Evolutionary conservation across 106 monocot species (phyloP).

Genomic region (Xerophyta viscosa): DNA sequence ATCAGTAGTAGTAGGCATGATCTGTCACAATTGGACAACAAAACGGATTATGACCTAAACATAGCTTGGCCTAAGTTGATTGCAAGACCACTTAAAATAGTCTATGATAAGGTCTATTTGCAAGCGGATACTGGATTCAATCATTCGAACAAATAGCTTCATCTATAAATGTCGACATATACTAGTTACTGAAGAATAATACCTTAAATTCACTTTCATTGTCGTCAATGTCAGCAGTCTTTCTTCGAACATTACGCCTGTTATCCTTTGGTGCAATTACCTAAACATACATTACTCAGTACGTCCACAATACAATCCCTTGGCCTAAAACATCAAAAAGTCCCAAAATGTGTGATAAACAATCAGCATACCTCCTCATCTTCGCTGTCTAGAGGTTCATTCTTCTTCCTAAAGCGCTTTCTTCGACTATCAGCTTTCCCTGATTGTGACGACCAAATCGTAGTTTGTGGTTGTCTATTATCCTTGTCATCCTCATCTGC

Average conservation of each 20-base stretch:
- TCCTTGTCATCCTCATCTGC: constrained; percentile 44
- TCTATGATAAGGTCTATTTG: not conserved
- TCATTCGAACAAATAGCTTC: no score
- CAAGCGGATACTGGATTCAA: no score
- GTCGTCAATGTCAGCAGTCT: constrained; percentile 18
- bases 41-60: no score
- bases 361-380: constrained; percentile 42
- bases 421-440: constrained; percentile 19
- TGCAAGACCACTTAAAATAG: not conserved
- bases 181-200: not conserved
- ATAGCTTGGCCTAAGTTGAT: no score
- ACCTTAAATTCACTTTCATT: constrained; percentile 51
- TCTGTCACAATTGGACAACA: no score
- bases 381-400: constrained; percentile 33
- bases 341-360: no score
- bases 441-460: constrained; percentile 7
- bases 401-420: constrained; percentile 68
- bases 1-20: no score
- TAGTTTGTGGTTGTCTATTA: constrained; percentile 1
- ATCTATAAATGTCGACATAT: not conserved
- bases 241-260: constrained; percentile 18
- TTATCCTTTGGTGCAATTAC: constrained; percentile 5
- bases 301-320: no score
- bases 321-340: no score
- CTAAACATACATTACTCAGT: constrained; percentile 23